These are phyloP conservation scores for Penicillium antarcticum DNA, from an alignment of 495 filamentous ascomycete species.

Conservation along the genomic window DNA sequence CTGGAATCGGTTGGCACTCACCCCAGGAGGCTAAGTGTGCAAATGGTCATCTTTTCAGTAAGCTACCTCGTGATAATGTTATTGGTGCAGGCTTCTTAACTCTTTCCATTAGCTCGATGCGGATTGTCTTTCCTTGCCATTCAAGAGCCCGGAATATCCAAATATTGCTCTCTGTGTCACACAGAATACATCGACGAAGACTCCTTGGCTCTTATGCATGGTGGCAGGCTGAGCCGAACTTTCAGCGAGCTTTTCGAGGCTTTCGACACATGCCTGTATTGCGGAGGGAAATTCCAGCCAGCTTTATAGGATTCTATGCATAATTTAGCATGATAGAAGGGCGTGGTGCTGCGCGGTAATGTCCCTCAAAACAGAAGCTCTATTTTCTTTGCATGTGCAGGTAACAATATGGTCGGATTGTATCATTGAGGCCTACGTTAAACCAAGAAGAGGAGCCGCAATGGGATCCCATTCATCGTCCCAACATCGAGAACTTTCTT, in stretches of 20 bases:
- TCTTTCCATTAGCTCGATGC: constrained; percentile 45
- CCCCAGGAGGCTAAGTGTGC: constrained; percentile 39
- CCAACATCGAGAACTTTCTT: constrained; percentile 79
- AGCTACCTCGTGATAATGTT: constrained; percentile 1
- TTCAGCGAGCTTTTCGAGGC: constrained; percentile 35
- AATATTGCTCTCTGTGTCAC: constrained; percentile 50
- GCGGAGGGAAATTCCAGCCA: constrained; percentile 47
- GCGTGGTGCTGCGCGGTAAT: no score
- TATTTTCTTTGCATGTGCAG: no score
- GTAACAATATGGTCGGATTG: no score
- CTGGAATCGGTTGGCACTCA: constrained; percentile 37
- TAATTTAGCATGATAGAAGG: neutral
- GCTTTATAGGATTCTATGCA: constrained; percentile 3
- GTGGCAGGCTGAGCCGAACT: constrained; percentile 13
- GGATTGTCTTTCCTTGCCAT: constrained; percentile 52
- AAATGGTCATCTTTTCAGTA: constrained; percentile 50
- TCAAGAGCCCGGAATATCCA: constrained; percentile 51
- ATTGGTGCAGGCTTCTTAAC: neutral
- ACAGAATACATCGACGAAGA: constrained; percentile 49
- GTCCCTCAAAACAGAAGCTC: no score
- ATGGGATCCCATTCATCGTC: constrained; percentile 91
- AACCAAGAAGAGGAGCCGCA: constrained; percentile 66
- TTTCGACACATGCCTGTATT: constrained; percentile 56
- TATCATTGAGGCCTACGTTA: constrained; percentile 26
- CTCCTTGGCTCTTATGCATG: constrained; percentile 12